Percentiles rank a stretch among this genome's conserved stretches.
Evolutionary conservation across 2,329 filamentous ascomycete genomes (phyloP).

Genomic region (Stemphylium lycopersici): DNA sequence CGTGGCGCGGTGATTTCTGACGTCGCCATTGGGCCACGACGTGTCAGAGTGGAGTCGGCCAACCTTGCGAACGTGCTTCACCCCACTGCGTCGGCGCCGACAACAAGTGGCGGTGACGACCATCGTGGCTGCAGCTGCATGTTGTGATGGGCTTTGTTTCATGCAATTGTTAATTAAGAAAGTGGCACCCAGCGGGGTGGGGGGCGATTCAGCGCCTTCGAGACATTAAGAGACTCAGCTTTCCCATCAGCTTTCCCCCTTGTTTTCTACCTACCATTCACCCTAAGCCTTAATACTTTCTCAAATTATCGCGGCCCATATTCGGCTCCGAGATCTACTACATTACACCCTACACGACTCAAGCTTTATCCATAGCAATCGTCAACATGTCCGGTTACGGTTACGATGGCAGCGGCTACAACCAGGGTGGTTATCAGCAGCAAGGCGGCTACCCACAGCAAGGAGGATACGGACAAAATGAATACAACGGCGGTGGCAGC

Average conservation of each 20-base stretch:
- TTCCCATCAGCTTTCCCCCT: not conserved
- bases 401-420: conserved; percentile 8
- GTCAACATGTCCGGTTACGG: conserved; percentile 20
- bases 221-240: not conserved
- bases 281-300: not conserved
- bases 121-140: conserved; percentile 4
- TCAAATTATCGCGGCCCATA: not conserved
- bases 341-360: not conserved
- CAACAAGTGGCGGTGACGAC: conserved; percentile 13
- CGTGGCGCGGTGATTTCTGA: not conserved
- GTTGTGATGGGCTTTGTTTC: not conserved
- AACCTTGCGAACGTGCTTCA: not conserved
- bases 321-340: not conserved
- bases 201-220: not conserved
- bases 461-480: conserved; percentile 8
- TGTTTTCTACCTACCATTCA: not conserved
- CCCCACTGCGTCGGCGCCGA: not conserved
- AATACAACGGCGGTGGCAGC: conserved; percentile 14
- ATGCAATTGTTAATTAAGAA: not conserved
- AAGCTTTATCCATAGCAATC: not conserved
- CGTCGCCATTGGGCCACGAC: conserved; percentile 2
- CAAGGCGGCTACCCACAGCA: conserved; percentile 9
- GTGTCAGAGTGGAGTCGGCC: conserved; percentile 3
- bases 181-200: not conserved
- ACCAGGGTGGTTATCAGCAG: conserved; percentile 7